Evolutionary conservation across 345 rosid genomes (phyloP).

Genomic region (Euphorbia peplus): DNA sequence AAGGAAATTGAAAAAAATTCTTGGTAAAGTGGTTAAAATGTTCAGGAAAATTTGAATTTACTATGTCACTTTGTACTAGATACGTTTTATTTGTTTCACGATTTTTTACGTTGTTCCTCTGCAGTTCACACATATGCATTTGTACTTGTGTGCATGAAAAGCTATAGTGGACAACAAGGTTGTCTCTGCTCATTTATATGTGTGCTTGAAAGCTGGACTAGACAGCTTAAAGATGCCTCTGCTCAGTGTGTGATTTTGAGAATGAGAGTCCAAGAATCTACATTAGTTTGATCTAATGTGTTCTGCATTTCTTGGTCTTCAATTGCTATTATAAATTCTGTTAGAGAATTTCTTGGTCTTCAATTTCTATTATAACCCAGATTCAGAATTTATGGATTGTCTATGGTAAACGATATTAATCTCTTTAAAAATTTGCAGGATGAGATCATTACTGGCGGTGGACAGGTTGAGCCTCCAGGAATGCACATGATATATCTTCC

Average conservation of each 20-base stretch:
- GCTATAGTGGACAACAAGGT: too few species aligned
- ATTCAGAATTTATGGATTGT: background rate
- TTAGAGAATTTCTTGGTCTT: background rate
- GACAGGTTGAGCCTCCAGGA: constrained; percentile 93
- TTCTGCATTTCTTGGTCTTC: background rate
- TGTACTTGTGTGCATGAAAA: too few species aligned
- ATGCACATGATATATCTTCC: constrained; percentile 97
- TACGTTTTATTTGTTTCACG: background rate
- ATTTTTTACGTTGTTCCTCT: background rate
- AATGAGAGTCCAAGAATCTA: background rate
- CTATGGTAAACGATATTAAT: background rate
- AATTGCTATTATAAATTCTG: background rate
- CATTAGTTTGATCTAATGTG: background rate
- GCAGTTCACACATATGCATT: too few species aligned
- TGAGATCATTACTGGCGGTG: constrained; percentile 62
- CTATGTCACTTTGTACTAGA: background rate
- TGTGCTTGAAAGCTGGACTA: background rate
- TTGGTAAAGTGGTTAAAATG: background rate
- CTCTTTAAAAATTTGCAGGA: constrained; percentile 47
- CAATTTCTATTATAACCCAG: background rate
- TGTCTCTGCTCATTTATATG: too few species aligned
- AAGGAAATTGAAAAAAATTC: background rate
- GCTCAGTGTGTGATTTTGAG: background rate
- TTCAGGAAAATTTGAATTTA: background rate
- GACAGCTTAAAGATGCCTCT: background rate